Conservation (phyloP, 2,329 filamentous ascomycete genomes). For the Trichoderma aggressivum region DNA sequence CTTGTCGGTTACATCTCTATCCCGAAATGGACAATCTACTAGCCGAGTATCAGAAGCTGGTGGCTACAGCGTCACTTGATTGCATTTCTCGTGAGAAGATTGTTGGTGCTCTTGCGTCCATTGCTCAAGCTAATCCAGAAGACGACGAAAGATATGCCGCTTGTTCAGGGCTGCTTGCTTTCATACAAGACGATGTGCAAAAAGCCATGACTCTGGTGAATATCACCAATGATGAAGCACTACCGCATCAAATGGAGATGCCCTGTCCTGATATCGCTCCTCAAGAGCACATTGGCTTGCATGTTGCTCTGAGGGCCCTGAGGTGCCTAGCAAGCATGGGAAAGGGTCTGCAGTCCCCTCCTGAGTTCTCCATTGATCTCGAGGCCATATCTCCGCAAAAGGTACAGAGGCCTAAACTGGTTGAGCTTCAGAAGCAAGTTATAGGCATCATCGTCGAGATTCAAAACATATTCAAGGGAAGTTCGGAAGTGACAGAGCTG, state of each 20-base stretch:
- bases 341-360: constrained; percentile 66
- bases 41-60: constrained; percentile 64
- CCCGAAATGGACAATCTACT: constrained; percentile 66
- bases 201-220: constrained; percentile 25
- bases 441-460: constrained; percentile 46
- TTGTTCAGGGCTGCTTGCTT: constrained; percentile 56
- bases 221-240: neutral
- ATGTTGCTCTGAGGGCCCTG: constrained; percentile 55
- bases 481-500: constrained; percentile 66
- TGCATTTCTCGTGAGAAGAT: constrained; percentile 69
- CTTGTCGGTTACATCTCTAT: constrained; percentile 67
- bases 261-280: constrained; percentile 31
- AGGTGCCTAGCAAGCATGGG: constrained; percentile 68
- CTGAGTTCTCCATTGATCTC: constrained; percentile 65
- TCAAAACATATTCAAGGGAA: constrained; percentile 51
- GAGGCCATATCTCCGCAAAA: constrained; percentile 44
- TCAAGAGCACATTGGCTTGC: constrained; percentile 44
- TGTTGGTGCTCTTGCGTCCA: constrained; percentile 68
- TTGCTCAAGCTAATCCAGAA: constrained; percentile 67
- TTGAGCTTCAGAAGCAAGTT: constrained; percentile 44
- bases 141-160: constrained; percentile 52
- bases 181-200: constrained; percentile 57
- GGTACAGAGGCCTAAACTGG: constrained; percentile 19
- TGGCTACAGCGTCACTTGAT: constrained; percentile 55
- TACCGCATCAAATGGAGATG: neutral